Conservation (phyloP, 768 basidiomycete genomes). For the Xerocomellus intermedius region DNA sequence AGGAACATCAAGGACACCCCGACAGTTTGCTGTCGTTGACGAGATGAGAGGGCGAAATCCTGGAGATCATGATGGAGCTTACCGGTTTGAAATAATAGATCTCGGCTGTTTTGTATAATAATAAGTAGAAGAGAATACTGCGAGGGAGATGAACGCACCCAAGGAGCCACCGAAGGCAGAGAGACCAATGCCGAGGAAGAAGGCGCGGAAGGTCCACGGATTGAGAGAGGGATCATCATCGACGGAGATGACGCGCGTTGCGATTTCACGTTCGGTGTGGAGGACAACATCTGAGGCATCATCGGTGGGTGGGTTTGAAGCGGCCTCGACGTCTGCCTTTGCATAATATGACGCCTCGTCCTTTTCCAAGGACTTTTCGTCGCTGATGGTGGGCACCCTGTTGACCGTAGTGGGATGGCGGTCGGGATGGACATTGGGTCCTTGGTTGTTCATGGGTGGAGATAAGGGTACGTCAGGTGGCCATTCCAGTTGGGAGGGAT, state of each 20-base stretch:
- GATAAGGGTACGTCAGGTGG: background rate
- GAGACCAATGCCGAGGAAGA: conserved; percentile 55
- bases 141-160: conserved; percentile 28
- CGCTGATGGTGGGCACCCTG: background rate
- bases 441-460: conserved; percentile 4
- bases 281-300: conserved; percentile 25
- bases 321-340: conserved; percentile 35
- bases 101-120: conserved; percentile 36
- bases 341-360: conserved; percentile 20
- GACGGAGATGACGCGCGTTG: conserved; percentile 45
- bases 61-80: background rate
- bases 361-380: conserved; percentile 14
- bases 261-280: conserved; percentile 45
- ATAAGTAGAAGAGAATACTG: background rate
- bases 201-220: conserved; percentile 41
- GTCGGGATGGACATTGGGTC: background rate
- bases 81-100: conserved; percentile 65
- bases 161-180: conserved; percentile 51
- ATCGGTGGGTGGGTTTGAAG: conserved; percentile 3
- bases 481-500: background rate
- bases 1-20: conserved; percentile 53
- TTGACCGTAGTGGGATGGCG: background rate
- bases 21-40: conserved; percentile 44
- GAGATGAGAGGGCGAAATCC: conserved; percentile 2
- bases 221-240: conserved; percentile 30